A percentile compares a stretch with the other conserved stretches of the same genome.
phyloP scores from a whole-genome alignment of 441 rosid species.

The Lepidium campestre region DNA sequence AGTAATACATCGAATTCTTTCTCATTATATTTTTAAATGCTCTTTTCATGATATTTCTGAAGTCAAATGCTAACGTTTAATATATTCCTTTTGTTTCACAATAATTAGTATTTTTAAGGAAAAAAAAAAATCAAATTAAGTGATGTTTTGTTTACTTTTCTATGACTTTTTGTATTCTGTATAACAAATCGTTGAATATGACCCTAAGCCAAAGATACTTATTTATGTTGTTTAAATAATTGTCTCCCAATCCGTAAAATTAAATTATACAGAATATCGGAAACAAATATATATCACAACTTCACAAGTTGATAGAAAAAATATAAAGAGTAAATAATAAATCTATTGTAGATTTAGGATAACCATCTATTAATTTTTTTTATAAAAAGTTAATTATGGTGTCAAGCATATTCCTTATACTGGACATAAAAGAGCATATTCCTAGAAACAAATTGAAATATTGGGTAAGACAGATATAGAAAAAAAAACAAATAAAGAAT shows the following conservation, averaged over 20 bases:
- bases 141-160: too few species aligned
- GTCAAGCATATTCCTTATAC: conserved; percentile 9
- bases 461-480: not conserved
- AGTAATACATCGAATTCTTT: not conserved
- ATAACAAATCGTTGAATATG: not conserved
- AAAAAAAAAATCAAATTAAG: too few species aligned
- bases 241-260: not conserved
- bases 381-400: too few species aligned
- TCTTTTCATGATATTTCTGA: not conserved
- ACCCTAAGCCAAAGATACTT: not conserved
- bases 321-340: not conserved
- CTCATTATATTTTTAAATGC: not conserved
- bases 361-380: not conserved
- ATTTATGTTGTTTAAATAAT: too few species aligned
- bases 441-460: not conserved
- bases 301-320: not conserved
- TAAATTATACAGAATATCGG: not conserved
- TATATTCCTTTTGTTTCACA: too few species aligned
- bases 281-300: not conserved
- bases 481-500: not conserved
- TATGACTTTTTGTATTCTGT: too few species aligned
- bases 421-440: conserved; percentile 9
- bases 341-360: not conserved
- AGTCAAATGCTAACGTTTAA: not conserved
- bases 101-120: too few species aligned